These are phyloP conservation scores for Hymenoscyphus fraxineus DNA, from an alignment of 2,329 filamentous ascomycete species.

Conservation along the genomic window DNA sequence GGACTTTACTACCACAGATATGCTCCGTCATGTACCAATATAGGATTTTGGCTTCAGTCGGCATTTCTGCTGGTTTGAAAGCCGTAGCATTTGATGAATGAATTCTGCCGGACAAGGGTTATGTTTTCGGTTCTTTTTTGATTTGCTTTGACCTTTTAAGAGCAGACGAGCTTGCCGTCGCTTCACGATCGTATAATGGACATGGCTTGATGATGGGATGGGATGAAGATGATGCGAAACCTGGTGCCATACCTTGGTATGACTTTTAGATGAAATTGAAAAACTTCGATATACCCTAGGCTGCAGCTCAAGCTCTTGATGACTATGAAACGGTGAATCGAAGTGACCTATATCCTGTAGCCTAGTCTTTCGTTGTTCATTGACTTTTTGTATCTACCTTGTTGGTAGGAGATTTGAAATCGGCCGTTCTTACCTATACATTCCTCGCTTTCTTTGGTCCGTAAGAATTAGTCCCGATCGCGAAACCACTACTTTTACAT, in stretches of 20 bases:
- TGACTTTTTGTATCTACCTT: too few species aligned
- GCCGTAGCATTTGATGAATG: not conserved
- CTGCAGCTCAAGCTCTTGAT: not conserved
- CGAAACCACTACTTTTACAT: too few species aligned
- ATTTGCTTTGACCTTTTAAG: slow-evolving; percentile 12
- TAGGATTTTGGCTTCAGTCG: slow-evolving; percentile 4
- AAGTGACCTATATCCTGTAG: not conserved
- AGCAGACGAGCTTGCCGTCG: slow-evolving; percentile 2
- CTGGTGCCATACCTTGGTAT: not conserved
- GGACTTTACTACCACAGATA: not conserved
- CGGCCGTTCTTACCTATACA: too few species aligned
- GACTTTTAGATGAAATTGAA: slow-evolving; percentile 5
- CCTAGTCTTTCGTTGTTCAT: not conserved
- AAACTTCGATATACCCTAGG: not conserved
- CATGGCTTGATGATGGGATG: slow-evolving; percentile 8
- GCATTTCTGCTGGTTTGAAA: slow-evolving; percentile 4
- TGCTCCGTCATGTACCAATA: slow-evolving; percentile 8
- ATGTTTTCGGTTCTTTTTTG: slow-evolving; percentile 10
- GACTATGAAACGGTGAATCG: not conserved
- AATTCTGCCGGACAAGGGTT: slow-evolving; percentile 8
- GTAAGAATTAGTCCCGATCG: too few species aligned
- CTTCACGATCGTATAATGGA: slow-evolving; percentile 4
- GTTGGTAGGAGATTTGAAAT: too few species aligned
- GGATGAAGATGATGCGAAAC: slow-evolving; percentile 6
- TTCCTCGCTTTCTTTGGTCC: too few species aligned